A percentile compares a stretch with the other conserved stretches of the same genome.
Evolutionary conservation across 2,329 filamentous ascomycete species (phyloP).

Genomic region (Penicillium sumatraense): DNA sequence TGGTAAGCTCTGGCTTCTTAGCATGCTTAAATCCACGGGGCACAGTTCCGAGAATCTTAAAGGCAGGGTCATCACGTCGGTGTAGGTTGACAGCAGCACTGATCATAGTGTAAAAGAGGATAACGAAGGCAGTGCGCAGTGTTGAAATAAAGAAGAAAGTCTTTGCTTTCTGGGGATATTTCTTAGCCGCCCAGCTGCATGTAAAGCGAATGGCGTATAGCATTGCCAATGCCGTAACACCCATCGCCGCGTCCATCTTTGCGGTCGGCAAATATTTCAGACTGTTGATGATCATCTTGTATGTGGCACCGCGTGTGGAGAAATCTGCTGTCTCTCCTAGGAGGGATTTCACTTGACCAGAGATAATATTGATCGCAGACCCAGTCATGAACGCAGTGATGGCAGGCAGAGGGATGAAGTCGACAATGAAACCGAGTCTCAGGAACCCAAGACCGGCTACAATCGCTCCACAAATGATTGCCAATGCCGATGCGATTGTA

Average conservation of each 20-base stretch:
- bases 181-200: conserved; percentile 68
- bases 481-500: conserved; percentile 75
- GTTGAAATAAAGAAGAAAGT: conserved; percentile 87
- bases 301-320: conserved; percentile 75
- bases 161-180: conserved; percentile 69
- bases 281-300: conserved; percentile 78
- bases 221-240: conserved; percentile 73
- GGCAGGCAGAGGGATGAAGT: conserved; percentile 83
- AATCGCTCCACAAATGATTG: conserved; percentile 68
- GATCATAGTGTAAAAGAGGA: conserved; percentile 84
- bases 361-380: conserved; percentile 81
- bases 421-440: conserved; percentile 69
- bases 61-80: conserved; percentile 63
- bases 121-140: conserved; percentile 83
- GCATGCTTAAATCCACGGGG: conserved; percentile 83
- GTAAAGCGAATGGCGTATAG: conserved; percentile 72
- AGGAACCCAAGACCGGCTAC: conserved; percentile 7
- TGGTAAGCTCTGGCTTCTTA: conserved; percentile 69
- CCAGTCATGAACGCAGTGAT: conserved; percentile 94
- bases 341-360: conserved; percentile 77
- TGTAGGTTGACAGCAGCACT: conserved; percentile 80
- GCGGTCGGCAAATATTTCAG: conserved; percentile 69
- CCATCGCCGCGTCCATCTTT: conserved; percentile 78
- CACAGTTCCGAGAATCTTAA: conserved; percentile 74
- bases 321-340: conserved; percentile 71